These are phyloP conservation scores for Phytophthora colocasiae DNA, from an alignment of 352 stramenopile species.

Conservation along the genomic window DNA sequence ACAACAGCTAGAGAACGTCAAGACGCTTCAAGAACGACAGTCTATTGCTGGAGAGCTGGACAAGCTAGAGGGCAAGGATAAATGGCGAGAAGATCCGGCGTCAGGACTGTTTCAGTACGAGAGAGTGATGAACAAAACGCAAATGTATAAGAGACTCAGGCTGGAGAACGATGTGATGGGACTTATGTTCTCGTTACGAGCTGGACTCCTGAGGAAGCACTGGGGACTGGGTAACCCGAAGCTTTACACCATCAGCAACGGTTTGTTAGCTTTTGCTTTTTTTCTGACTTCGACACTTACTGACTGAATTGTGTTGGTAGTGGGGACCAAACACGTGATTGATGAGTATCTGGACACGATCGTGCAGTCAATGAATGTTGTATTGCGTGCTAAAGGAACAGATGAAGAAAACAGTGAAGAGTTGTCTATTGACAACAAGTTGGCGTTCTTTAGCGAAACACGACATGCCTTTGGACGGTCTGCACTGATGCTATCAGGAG, in stretches of 20 bases:
- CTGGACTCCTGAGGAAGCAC: slow-evolving; percentile 95
- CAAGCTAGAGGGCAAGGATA: slow-evolving; percentile 85
- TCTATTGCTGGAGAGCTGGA: slow-evolving; percentile 81
- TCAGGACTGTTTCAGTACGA: slow-evolving; percentile 79
- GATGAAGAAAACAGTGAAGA: slow-evolving; percentile 74
- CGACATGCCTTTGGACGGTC: slow-evolving; percentile 96
- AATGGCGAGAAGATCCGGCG: slow-evolving; percentile 77
- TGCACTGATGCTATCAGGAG: slow-evolving; percentile 95
- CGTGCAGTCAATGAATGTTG: slow-evolving; percentile 85
- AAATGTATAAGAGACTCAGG: slow-evolving; percentile 85
- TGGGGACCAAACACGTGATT: slow-evolving; percentile 96
- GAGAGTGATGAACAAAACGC: slow-evolving; percentile 86
- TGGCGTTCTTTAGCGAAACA: slow-evolving; percentile 99
- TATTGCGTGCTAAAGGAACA: slow-evolving; percentile 64
- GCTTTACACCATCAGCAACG: slow-evolving; percentile 81
- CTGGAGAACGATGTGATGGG: slow-evolving; percentile 94
- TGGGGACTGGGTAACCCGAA: slow-evolving; percentile 94
- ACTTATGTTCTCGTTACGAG: slow-evolving; percentile 96
- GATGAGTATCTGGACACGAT: slow-evolving; percentile 97
- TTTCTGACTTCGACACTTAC: slow-evolving; percentile 6
- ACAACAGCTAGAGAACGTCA: slow-evolving; percentile 62
- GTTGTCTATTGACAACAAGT: slow-evolving; percentile 90
- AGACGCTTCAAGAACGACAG: slow-evolving; percentile 74
- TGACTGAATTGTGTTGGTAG: slow-evolving; percentile 60
- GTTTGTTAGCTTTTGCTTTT: slow-evolving; percentile 34